phyloP scores from a whole-genome alignment of 495 filamentous ascomycete species.

The Aspergillus hancockii region DNA sequence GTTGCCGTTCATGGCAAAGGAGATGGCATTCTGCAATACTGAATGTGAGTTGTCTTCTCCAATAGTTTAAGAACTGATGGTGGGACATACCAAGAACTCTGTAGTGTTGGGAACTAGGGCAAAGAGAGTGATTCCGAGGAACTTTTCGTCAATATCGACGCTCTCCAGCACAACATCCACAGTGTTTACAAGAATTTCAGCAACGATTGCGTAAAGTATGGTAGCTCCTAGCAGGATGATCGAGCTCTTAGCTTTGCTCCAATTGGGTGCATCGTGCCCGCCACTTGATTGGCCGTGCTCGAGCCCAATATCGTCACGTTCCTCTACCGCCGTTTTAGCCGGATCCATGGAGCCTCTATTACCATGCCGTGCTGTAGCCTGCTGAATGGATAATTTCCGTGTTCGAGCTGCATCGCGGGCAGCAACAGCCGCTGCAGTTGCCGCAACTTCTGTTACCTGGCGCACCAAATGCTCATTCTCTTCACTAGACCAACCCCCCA shows the following conservation, averaged over 20 bases:
- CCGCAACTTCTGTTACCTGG: slow-evolving; percentile 87
- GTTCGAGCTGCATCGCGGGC: slow-evolving; percentile 70
- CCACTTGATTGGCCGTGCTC: slow-evolving; percentile 52
- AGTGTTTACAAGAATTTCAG: slow-evolving; percentile 94
- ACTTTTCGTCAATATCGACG: slow-evolving; percentile 94
- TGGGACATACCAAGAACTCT: slow-evolving; percentile 82
- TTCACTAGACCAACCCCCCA: slow-evolving; percentile 62
- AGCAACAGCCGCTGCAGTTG: slow-evolving; percentile 85
- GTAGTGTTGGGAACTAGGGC: slow-evolving; percentile 97
- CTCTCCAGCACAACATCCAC: slow-evolving; percentile 91
- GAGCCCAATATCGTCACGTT: slow-evolving; percentile 44
- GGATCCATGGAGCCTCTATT: slow-evolving; percentile 31
- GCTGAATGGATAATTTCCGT: slow-evolving; percentile 48
- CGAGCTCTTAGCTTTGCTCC: slow-evolving; percentile 87
- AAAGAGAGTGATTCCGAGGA: slow-evolving; percentile 95
- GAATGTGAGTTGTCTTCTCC: slow-evolving; percentile 31
- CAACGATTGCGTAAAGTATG: slow-evolving; percentile 90
- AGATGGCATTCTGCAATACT: slow-evolving; percentile 82
- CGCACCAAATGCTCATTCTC: slow-evolving; percentile 79
- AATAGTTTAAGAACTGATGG: slow-evolving; percentile 2
- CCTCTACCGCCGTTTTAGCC: slow-evolving; percentile 31
- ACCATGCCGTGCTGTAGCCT: slow-evolving; percentile 29
- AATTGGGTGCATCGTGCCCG: slow-evolving; percentile 97
- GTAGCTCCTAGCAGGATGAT: slow-evolving; percentile 89
- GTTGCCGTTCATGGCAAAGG: slow-evolving; percentile 99